phyloP scores from a whole-genome alignment of 371 early-diverging fungal genomes.

The Apophysomyces variabilis region DNA sequence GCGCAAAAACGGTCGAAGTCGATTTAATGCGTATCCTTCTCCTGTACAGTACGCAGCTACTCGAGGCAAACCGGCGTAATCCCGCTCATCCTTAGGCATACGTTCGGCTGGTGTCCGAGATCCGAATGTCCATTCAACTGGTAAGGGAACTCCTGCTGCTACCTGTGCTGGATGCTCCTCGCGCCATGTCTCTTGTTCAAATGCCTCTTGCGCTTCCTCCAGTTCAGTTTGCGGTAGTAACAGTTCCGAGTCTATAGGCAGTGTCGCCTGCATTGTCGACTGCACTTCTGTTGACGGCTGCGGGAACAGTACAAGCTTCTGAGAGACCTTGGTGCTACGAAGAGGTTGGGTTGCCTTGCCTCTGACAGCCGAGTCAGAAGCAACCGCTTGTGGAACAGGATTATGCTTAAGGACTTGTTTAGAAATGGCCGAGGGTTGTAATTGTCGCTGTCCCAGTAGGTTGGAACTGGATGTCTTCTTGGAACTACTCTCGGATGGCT shows the following conservation, averaged over 20 bases:
- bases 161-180: constrained; percentile 24
- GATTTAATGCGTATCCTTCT: constrained; percentile 69
- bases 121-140: constrained; percentile 45
- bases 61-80: constrained; percentile 63
- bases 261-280: constrained; percentile 27
- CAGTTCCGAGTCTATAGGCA: constrained; percentile 23
- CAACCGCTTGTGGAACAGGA: constrained; percentile 38
- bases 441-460: constrained; percentile 3
- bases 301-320: constrained; percentile 91
- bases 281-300: constrained; percentile 49
- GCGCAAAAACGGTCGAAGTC: constrained; percentile 59
- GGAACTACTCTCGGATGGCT: constrained; percentile 15
- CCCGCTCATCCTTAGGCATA: constrained; percentile 66
- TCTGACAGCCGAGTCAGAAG: constrained; percentile 14
- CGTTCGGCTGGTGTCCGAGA: constrained; percentile 68
- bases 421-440: constrained; percentile 36
- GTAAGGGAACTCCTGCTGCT: constrained; percentile 36
- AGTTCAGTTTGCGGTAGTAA: neutral
- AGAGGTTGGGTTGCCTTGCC: constrained; percentile 59
- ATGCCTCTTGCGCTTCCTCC: constrained; percentile 9
- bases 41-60: constrained; percentile 94
- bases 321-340: constrained; percentile 88
- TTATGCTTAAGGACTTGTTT: constrained; percentile 45
- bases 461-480: constrained; percentile 15
- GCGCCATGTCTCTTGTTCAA: constrained; percentile 22